Evolutionary conservation across 225 moss, liverwort and hornwort species (phyloP), one percentile per base, ranked within the genome.

Genomic region (Physcomitrium patens): DNA sequence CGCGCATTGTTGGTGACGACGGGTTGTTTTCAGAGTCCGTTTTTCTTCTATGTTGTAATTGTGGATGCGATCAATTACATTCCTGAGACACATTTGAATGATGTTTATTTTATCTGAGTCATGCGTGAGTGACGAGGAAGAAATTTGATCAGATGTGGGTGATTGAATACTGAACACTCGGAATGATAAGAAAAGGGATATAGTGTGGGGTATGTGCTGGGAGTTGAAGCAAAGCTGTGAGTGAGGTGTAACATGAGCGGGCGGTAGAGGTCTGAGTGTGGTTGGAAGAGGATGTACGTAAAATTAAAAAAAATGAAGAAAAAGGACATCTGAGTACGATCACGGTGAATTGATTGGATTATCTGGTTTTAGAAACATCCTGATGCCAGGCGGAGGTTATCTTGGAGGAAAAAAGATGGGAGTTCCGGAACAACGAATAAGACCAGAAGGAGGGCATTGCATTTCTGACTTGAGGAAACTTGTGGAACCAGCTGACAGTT

Each of bases 401-500:
- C 60, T 14, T 60, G 62, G 62, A 72, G 62, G 51, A 28, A 9
- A 27, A 37, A 49, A 49, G 48, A 66, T 71, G 61, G 31, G 17
- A 22, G 43, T 55, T 26, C 13, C 47, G 55, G 54, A 56, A 50
- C 67, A 68, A 22, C 64, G 43, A 55, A 16, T 60, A 43, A 23
- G 7, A 50, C 12, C 63, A 63, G 41, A 24, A 3, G 24, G 27
- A 48, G 56, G 15, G 24, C 64, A 69, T 65, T 74, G 49, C 19
- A 26, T 56, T 28, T 27, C 54, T 15, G 37, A 58, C 28, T 49
- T 37, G 18, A 20, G 28, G 14, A 60, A 48, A 4, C 60, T 54
- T 66, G 59, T 54, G 54, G 51, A 27, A 71, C n/a, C 72, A 68
- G 63, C 45, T 68, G 41, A 62, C 28, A n/a, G 67, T 57, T 50